Evolutionary conservation across 2,329 filamentous ascomycete genomes (phyloP).

Genomic region (Monosporascus sp.): DNA sequence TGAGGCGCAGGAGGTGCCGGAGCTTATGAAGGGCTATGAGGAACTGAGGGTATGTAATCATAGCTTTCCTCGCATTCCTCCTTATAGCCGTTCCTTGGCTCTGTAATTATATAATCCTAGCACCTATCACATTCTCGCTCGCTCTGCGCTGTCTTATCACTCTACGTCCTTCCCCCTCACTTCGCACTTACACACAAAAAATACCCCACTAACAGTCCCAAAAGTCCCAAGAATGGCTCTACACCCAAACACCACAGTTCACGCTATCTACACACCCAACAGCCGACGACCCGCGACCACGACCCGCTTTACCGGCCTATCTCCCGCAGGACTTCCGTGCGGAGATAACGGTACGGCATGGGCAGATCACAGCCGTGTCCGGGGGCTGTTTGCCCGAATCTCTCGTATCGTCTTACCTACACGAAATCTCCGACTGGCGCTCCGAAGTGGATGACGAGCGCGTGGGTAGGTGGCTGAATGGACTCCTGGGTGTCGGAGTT

Average conservation of each 20-base stretch:
- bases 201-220: neutral
- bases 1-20: slow-evolving; percentile 39
- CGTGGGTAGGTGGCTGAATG: slow-evolving; percentile 24
- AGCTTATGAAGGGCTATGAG: slow-evolving; percentile 56
- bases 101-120: neutral
- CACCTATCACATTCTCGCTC: no score
- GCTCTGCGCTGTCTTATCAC: neutral
- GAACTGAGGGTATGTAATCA: slow-evolving; percentile 51
- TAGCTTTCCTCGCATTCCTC: slow-evolving; percentile 23
- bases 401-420: slow-evolving; percentile 15
- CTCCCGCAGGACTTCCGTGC: slow-evolving; percentile 38
- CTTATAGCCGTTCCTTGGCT: neutral
- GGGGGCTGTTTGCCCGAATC: slow-evolving; percentile 1
- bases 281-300: slow-evolving; percentile 51
- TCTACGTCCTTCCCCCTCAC: slow-evolving; percentile 23
- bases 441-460: slow-evolving; percentile 6
- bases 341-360: slow-evolving; percentile 34
- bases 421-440: slow-evolving; percentile 25
- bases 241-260: slow-evolving; percentile 81
- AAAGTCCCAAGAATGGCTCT: slow-evolving; percentile 69
- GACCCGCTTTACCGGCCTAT: slow-evolving; percentile 43
- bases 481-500: slow-evolving; percentile 15
- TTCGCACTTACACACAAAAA: neutral
- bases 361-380: slow-evolving; percentile 25
- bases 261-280: slow-evolving; percentile 59